These are phyloP conservation scores for Leccinum idahoense DNA, from an alignment of 1,284 basidiomycete species.

Conservation along the genomic window DNA sequence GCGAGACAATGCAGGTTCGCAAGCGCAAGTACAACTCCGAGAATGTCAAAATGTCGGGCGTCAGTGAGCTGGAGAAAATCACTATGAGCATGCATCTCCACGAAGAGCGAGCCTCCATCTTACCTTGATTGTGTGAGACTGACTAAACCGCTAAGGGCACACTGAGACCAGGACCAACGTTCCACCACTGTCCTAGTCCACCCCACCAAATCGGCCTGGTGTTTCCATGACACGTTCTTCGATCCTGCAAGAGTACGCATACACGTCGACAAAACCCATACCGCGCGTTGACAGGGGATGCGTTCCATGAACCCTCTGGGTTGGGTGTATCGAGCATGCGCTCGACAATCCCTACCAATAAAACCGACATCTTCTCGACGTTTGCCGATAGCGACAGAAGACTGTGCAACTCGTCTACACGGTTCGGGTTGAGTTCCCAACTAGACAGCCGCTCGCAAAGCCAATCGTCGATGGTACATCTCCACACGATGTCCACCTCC, in stretches of 20 bases:
- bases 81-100: neutral
- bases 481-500: slow-evolving; percentile 57
- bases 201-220: slow-evolving; percentile 35
- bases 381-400: slow-evolving; percentile 49
- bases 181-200: slow-evolving; percentile 45
- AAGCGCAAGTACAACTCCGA: slow-evolving; percentile 45
- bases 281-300: slow-evolving; percentile 34
- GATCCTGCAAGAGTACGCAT: slow-evolving; percentile 41
- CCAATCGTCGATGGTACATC: slow-evolving; percentile 45
- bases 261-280: slow-evolving; percentile 47
- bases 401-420: slow-evolving; percentile 40
- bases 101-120: slow-evolving; percentile 4
- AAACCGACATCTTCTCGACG: slow-evolving; percentile 38
- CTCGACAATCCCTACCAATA: slow-evolving; percentile 35
- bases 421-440: slow-evolving; percentile 30
- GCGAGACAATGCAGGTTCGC: slow-evolving; percentile 48
- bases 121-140: slow-evolving; percentile 48
- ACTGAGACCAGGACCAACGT: slow-evolving; percentile 57
- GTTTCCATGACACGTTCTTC: slow-evolving; percentile 38
- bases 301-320: slow-evolving; percentile 30
- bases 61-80: slow-evolving; percentile 13
- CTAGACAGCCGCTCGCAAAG: slow-evolving; percentile 26
- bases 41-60: slow-evolving; percentile 31
- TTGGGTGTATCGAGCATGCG: slow-evolving; percentile 22
- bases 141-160: slow-evolving; percentile 51